Evolutionary conservation across 2,329 filamentous ascomycete genomes (phyloP).

Genomic region (Fusarium heterosporum): DNA sequence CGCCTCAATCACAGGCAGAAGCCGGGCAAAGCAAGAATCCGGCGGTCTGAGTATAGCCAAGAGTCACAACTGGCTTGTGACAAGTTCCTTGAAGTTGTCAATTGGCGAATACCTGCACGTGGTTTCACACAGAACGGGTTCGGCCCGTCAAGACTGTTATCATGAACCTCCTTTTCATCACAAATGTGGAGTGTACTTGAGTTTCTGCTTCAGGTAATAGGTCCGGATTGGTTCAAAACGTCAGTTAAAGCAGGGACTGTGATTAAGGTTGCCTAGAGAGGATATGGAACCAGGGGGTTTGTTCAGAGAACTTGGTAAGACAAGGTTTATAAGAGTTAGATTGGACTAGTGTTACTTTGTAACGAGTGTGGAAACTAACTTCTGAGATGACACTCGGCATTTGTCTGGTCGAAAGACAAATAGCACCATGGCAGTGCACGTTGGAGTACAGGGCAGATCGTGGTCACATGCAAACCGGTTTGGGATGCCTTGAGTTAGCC

Average conservation of each 20-base stretch:
- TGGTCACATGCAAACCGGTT: slow-evolving; percentile 6
- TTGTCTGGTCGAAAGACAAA: slow-evolving; percentile 9
- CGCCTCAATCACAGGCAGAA: slow-evolving; percentile 44
- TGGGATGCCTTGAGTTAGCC: slow-evolving; percentile 15
- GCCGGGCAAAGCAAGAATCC: slow-evolving; percentile 24
- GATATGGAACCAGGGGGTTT: slow-evolving; percentile 3
- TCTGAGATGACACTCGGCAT: background rate
- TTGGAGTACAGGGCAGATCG: slow-evolving; percentile 6
- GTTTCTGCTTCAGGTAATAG: slow-evolving; percentile 26
- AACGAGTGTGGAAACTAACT: slow-evolving; percentile 4
- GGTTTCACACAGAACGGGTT: slow-evolving; percentile 11
- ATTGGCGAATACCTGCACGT: slow-evolving; percentile 32
- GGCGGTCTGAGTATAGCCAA: slow-evolving; percentile 20
- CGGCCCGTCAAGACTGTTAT: slow-evolving; percentile 13
- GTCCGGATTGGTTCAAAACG: slow-evolving; percentile 8
- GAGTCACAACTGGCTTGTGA: slow-evolving; percentile 30
- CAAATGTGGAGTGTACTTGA: slow-evolving; percentile 21
- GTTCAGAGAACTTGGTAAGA: slow-evolving; percentile 1
- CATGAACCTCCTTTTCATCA: slow-evolving; percentile 2
- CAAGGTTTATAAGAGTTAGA: slow-evolving; percentile 3
- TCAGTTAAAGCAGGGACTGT: slow-evolving; percentile 14
- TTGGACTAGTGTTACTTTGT: slow-evolving; percentile 1
- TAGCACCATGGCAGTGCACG: slow-evolving; percentile 33
- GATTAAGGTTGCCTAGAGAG: slow-evolving; percentile 16
- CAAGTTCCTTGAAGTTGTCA: slow-evolving; percentile 33